These are phyloP conservation scores for Artemisia annua DNA, from an alignment of 129 eudicot species.

Conservation along the genomic window DNA sequence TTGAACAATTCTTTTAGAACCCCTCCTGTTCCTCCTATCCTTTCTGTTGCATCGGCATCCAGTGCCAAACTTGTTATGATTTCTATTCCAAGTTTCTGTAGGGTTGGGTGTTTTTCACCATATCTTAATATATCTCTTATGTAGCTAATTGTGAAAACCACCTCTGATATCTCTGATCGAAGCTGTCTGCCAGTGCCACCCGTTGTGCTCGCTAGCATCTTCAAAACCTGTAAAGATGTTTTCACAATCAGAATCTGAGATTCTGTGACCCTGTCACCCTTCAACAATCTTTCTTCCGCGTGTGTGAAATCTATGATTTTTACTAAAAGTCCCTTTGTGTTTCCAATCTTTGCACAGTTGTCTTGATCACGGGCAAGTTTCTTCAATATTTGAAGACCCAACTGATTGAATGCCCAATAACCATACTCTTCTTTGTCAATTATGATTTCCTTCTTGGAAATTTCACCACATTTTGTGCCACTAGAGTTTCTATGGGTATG, in stretches of 20 bases:
- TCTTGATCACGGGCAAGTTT: slow-evolving; percentile 91
- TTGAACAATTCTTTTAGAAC: slow-evolving; percentile 63
- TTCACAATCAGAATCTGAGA: slow-evolving; percentile 71
- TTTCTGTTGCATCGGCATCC: slow-evolving; percentile 84
- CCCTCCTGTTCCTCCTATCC: slow-evolving; percentile 87
- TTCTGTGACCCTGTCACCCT: slow-evolving; percentile 40
- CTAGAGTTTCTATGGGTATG: slow-evolving; percentile 35
- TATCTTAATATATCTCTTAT: slow-evolving; percentile 65
- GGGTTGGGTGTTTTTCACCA: slow-evolving; percentile 61
- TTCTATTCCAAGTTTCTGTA: slow-evolving; percentile 81
- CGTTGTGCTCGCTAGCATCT: slow-evolving; percentile 75
- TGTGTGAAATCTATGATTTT: slow-evolving; percentile 73
- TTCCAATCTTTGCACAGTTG: slow-evolving; percentile 86
- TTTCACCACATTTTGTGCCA: slow-evolving; percentile 45
- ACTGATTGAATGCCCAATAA: slow-evolving; percentile 67
- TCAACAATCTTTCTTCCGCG: slow-evolving; percentile 63
- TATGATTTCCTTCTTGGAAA: slow-evolving; percentile 43
- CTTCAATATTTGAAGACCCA: slow-evolving; percentile 81
- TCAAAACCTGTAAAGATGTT: slow-evolving; percentile 73
- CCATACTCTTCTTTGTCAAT: slow-evolving; percentile 51
- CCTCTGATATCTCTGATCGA: slow-evolving; percentile 76
- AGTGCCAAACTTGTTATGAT: slow-evolving; percentile 69
- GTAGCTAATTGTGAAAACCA: slow-evolving; percentile 74
- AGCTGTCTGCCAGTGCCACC: slow-evolving; percentile 84
- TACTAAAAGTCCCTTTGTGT: slow-evolving; percentile 70